Evolutionary conservation across 75 land plant species (phyloP), one percentile per base, ranked within the genome.

Genomic region (Isoetes taiwanensis): DNA sequence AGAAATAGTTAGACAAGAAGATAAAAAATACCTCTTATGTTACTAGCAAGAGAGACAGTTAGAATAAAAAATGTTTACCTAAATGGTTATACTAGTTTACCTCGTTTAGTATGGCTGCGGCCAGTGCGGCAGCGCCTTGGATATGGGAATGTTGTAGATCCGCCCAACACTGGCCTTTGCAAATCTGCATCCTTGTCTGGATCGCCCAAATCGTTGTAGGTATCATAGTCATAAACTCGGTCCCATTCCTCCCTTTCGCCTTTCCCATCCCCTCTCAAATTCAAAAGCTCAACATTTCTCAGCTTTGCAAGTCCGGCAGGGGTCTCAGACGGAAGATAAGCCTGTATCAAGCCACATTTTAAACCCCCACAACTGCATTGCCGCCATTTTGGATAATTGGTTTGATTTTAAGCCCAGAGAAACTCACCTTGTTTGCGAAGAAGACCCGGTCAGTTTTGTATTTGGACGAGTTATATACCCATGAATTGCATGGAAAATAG

Each of bases 401-500:
- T 28, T n/a, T n/a, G n/a, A n/a, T n/a, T 37, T 9, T 9, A 14
- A 9, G 39, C 39, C 42, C 4, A 10, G 4, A 32, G 5, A 12
- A 24, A 24, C 32, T 54, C 28, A 86, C 97, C 80, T 78, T 61
- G 72, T 83, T 80, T 25, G 70, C 32, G 41, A 90, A 90, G 76
- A 90, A 83, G 3, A 90, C 63, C 3, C 97, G 94, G 0, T 73
- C 71, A 30, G 67, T 57, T 16, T 57, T 70, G 65, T 72, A 74
- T 1, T 58, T 62, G 48, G 56, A 41, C 0, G 41, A 57, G 5
- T 82, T 78, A 28, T 66, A 83, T 32, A 90, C 76, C 88, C 97
- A 90, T 4, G 97, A 86, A 57, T 90, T 68, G 74, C 97, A 90
- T 1, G 66, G 72, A 43, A 90, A 90, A 48, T 76, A 74, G 17